Evolutionary conservation across 371 early-diverging fungal genomes (phyloP).

Genomic region (Nematocida major): DNA sequence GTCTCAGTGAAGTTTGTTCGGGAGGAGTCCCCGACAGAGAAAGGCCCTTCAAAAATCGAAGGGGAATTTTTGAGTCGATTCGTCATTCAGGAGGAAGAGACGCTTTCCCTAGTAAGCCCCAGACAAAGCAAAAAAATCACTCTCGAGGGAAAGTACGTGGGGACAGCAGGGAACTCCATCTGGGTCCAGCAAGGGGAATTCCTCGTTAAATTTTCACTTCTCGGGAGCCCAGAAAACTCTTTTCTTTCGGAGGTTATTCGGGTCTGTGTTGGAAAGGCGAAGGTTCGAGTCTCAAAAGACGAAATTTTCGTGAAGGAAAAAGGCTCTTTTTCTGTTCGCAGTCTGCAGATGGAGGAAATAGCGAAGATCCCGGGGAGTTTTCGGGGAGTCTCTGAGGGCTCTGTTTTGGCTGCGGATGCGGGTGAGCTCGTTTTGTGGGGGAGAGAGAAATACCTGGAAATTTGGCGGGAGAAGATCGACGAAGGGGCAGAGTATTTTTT

Average conservation of each 20-base stretch:
- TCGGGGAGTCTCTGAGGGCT: too few species aligned
- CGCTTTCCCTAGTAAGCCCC: background rate
- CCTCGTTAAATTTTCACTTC: background rate
- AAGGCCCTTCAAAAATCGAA: background rate
- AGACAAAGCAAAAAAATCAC: background rate
- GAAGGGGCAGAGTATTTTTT: too few species aligned
- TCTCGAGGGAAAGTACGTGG: background rate
- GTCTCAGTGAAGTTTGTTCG: slow-evolving; percentile 1
- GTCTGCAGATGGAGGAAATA: too few species aligned
- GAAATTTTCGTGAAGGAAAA: too few species aligned
- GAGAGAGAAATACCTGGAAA: too few species aligned
- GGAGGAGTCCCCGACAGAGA: background rate
- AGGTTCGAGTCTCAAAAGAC: too few species aligned
- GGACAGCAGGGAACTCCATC: background rate
- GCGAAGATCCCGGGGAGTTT: too few species aligned
- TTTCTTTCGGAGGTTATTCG: background rate
- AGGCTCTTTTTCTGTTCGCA: too few species aligned
- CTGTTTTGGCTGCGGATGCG: too few species aligned
- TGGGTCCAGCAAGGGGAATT: background rate
- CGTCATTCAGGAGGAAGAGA: background rate
- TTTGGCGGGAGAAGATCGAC: too few species aligned
- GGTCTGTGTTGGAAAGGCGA: background rate
- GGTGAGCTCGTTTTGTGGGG: too few species aligned
- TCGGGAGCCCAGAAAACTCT: background rate
- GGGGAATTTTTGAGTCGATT: slow-evolving; percentile 7